Evolutionary conservation across 768 basidiomycete genomes (phyloP).

Genomic region (Suillus clintonianus): DNA sequence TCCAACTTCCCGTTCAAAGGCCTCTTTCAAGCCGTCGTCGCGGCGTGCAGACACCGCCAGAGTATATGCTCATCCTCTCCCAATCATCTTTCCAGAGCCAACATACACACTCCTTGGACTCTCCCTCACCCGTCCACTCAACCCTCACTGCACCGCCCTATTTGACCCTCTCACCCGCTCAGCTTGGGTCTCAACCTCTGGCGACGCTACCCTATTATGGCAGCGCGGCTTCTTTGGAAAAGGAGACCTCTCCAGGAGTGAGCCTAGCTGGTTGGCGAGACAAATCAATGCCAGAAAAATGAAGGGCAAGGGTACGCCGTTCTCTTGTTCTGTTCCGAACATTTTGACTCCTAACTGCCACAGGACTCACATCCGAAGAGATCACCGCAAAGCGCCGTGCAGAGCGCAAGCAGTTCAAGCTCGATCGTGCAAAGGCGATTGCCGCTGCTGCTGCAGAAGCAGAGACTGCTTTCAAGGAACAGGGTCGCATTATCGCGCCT

Average conservation of each 20-base stretch:
- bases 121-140: neutral
- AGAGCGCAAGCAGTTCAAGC: constrained; percentile 91
- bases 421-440: constrained; percentile 86
- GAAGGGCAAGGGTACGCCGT: neutral
- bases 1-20: constrained; percentile 38
- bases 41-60: constrained; percentile 64
- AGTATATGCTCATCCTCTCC: constrained; percentile 73
- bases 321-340: neutral
- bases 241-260: neutral
- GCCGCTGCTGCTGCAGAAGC: constrained; percentile 80
- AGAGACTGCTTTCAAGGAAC: constrained; percentile 70
- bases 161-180: no score
- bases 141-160: no score
- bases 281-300: neutral
- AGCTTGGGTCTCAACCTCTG: neutral
- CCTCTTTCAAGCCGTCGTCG: constrained; percentile 49
- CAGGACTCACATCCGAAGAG: constrained; percentile 87
- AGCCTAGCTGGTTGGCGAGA: neutral
- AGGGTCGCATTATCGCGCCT: constrained; percentile 64
- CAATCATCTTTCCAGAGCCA: constrained; percentile 52
- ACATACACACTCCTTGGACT: constrained; percentile 58
- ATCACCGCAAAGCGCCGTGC: constrained; percentile 83
- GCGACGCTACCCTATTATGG: neutral
- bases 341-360: neutral
- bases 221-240: neutral